Conservation (phyloP, 495 filamentous ascomycete species). For the Aspergillus homomorphus region DNA sequence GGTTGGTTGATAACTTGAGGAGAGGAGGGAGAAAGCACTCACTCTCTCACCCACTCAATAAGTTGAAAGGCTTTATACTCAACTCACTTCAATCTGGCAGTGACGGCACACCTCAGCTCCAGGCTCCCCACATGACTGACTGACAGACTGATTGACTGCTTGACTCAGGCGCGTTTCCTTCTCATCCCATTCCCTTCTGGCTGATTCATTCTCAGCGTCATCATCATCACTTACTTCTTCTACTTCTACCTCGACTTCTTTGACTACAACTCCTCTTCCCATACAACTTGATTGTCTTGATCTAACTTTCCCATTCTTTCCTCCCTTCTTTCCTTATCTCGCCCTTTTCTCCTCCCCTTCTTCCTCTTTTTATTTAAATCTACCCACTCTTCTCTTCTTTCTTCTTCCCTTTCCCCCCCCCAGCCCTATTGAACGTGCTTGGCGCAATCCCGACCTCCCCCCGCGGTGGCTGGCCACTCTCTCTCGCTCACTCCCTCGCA, state of each 20-base stretch:
- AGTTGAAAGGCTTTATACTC: too few relatives aligned
- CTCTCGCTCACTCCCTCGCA: conserved; percentile 12
- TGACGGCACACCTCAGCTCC: neutral
- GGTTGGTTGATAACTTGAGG: too few relatives aligned
- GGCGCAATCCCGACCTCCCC: neutral
- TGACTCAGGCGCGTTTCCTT: neutral
- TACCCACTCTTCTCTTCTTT: conserved; percentile 3
- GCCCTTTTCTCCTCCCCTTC: conserved; percentile 10
- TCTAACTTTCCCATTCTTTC: conserved; percentile 7
- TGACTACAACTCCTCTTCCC: conserved; percentile 8
- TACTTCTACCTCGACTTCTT: conserved; percentile 5
- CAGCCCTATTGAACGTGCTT: conserved; percentile 4
- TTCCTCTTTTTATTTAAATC: conserved; percentile 3
- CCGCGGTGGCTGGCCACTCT: conserved; percentile 21
- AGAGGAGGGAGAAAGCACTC: too few relatives aligned
- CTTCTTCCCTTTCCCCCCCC: neutral
- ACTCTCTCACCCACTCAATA: too few relatives aligned
- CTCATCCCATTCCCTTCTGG: neutral
- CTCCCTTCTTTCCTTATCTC: conserved; percentile 6
- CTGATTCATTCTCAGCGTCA: neutral
- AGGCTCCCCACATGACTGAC: neutral
- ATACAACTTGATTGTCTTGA: conserved; percentile 8
- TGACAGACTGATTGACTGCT: too few relatives aligned
- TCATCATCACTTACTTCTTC: conserved; percentile 3
- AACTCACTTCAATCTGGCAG: neutral